Evolutionary conservation across 140 eudicot genomes (phyloP), one percentile per base, ranked within the genome.

Genomic region (Oenanthe javanica): DNA sequence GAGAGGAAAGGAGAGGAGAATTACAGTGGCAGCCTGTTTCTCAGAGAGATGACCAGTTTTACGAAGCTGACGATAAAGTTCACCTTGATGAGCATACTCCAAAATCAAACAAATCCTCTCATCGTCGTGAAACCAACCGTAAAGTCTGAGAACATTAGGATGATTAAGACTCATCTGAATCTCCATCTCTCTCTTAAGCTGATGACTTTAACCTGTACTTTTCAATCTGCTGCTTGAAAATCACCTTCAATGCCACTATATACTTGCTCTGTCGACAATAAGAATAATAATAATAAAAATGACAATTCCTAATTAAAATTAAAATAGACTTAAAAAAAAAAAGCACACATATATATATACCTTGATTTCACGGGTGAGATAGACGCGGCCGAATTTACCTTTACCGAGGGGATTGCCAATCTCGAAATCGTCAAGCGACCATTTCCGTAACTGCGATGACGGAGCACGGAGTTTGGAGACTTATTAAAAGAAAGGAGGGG

Each of bases 71-170:
- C 79, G 80, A 79, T 89, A 94, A 55, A 94, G 94, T 88, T 94
- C 99, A 70, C 99, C 99, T 12, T 90, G 84, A 79, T 90, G 93
- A 83, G 97, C 96, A 72, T 90, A 94, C 91, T 94, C 99, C 91
- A 92, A 84, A 40, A 94, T 94, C 98, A 0, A 91, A 51, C 80
- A 94, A 77, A 84, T 79, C 95, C 96, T 87, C 79, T 92, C 97
- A 83, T 92, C 96, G 52, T 82, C 40, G 46, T 94, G 95, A 82
- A 94, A 92, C 98, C 98, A 94, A 0, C 98, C 98, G 25, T 84
- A 89, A 6, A 94, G 92, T 27, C 93, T 57, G 49, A 94, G 84
- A 71, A 94, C 91, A 77, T 94, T 86, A 5, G 97, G 98, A 77
- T 94, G 98, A 19, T 87, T 90, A 48, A 94, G 94, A 74, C 85